Evolutionary conservation across 2,329 filamentous ascomycete species (phyloP).

Genomic region (Alternaria infectoria): DNA sequence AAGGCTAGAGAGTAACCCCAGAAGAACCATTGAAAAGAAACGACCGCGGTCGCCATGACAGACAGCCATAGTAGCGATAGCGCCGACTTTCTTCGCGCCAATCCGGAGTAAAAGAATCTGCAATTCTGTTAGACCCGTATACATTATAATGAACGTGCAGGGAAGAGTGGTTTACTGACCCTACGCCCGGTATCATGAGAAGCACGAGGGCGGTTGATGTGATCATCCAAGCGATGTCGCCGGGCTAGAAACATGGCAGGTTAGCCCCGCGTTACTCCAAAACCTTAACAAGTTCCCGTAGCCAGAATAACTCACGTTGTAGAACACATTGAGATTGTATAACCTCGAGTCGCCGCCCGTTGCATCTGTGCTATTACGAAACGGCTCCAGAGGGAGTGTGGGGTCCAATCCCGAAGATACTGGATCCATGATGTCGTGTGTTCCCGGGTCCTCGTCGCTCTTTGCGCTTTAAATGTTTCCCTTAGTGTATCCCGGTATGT

Average conservation of each 20-base stretch:
- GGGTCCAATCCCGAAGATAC: slow-evolving; percentile 34
- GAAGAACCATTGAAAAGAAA: slow-evolving; percentile 94
- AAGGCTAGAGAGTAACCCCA: slow-evolving; percentile 89
- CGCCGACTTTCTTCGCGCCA: slow-evolving; percentile 87
- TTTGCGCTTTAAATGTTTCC: background rate
- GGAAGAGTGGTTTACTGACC: slow-evolving; percentile 49
- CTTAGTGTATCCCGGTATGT: background rate
- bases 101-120: slow-evolving; percentile 91
- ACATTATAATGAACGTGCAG: background rate
- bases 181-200: slow-evolving; percentile 92
- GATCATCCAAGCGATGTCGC: slow-evolving; percentile 83
- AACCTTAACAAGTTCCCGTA: slow-evolving; percentile 9
- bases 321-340: slow-evolving; percentile 82
- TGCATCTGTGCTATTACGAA: slow-evolving; percentile 64
- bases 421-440: slow-evolving; percentile 34
- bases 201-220: slow-evolving; percentile 79
- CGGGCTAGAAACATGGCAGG: slow-evolving; percentile 60
- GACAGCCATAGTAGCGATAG: slow-evolving; percentile 85
- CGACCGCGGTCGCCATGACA: slow-evolving; percentile 78
- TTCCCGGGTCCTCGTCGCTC: background rate
- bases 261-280: slow-evolving; percentile 32
- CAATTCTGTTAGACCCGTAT: slow-evolving; percentile 1
- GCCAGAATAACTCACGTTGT: slow-evolving; percentile 64
- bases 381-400: slow-evolving; percentile 42
- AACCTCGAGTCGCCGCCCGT: slow-evolving; percentile 71